phyloP scores from a whole-genome alignment of 495 filamentous ascomycete genomes.

The Penicillium subrubescens region DNA sequence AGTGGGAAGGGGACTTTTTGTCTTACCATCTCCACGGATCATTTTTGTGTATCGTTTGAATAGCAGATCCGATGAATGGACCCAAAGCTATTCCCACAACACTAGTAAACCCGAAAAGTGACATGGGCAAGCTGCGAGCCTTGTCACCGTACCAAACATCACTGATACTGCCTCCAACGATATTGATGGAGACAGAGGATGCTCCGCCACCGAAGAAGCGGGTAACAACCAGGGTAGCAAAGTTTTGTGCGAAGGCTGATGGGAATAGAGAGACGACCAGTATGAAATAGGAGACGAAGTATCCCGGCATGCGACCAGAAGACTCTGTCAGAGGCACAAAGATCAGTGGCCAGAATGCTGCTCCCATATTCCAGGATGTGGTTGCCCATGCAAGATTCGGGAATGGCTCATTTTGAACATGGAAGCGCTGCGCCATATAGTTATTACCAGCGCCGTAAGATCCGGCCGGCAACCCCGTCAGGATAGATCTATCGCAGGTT shows the following conservation, averaged over 20 bases:
- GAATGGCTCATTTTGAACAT: conserved; percentile 47
- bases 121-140: conserved; percentile 47
- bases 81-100: conserved; percentile 52
- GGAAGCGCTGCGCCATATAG: conserved; percentile 40
- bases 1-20: neutral
- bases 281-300: conserved; percentile 50
- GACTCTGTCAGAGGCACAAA: conserved; percentile 56
- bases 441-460: conserved; percentile 43
- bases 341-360: conserved; percentile 53
- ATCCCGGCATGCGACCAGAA: conserved; percentile 51
- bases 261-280: conserved; percentile 51
- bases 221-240: conserved; percentile 52
- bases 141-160: conserved; percentile 45
- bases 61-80: conserved; percentile 47
- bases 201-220: conserved; percentile 54
- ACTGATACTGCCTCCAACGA: conserved; percentile 49
- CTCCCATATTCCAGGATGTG: conserved; percentile 55
- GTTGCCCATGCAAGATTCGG: conserved; percentile 51
- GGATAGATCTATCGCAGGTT: conserved; percentile 33
- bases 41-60: conserved; percentile 37
- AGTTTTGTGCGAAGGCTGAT: conserved; percentile 54
- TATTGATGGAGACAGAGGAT: conserved; percentile 49
- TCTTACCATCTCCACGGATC: conserved; percentile 49
- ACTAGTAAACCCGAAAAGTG: conserved; percentile 45
- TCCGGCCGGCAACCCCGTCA: conserved; percentile 46